Percentiles rank a stretch among this genome's conserved stretches.
phyloP scores from a whole-genome alignment of 2,329 filamentous ascomycete species.

The Pseudogymnoascus sp. region DNA sequence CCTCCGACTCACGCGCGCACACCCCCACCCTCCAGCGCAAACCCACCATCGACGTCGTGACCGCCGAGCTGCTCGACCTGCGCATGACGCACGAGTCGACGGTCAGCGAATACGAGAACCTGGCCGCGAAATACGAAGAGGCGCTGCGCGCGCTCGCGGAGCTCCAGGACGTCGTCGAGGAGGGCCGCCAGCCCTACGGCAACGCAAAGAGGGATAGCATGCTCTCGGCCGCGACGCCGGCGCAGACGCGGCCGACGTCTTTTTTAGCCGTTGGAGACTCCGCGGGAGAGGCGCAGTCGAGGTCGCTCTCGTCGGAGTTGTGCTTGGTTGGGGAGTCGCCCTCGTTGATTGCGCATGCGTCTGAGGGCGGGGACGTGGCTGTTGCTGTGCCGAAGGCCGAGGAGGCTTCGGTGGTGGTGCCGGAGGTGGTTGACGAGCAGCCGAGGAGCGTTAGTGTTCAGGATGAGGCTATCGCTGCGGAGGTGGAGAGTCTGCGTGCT shows the following conservation, averaged over 20 bases:
- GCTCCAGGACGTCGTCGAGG: constrained; percentile 76
- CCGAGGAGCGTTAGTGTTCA: constrained; percentile 27
- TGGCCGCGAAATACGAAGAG: constrained; percentile 86
- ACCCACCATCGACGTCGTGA: constrained; percentile 57
- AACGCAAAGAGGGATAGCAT: constrained; percentile 45
- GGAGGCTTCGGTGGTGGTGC: constrained; percentile 13
- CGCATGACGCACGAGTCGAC: constrained; percentile 84
- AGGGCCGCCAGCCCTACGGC: constrained; percentile 54
- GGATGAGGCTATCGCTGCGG: constrained; percentile 44
- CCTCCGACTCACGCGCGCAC: background rate
- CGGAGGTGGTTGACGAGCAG: constrained; percentile 25
- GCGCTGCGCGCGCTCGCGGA: constrained; percentile 73
- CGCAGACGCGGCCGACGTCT: constrained; percentile 57
- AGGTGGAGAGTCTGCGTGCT: constrained; percentile 62
- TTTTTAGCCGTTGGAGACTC: constrained; percentile 55
- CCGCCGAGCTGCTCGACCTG: constrained; percentile 83
- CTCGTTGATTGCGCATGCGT: constrained; percentile 24
- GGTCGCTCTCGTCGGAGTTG: constrained; percentile 87
- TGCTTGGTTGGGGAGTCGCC: constrained; percentile 77
- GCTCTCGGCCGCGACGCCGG: constrained; percentile 41
- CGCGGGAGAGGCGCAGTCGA: constrained; percentile 56
- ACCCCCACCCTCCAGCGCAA: background rate
- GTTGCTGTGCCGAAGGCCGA: constrained; percentile 18
- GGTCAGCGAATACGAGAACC: constrained; percentile 67
- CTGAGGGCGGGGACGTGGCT: constrained; percentile 1